Evolutionary conservation across 2,329 filamentous ascomycete genomes (phyloP), one percentile per base, ranked within the genome.

Genomic region (Venturia carpophila): DNA sequence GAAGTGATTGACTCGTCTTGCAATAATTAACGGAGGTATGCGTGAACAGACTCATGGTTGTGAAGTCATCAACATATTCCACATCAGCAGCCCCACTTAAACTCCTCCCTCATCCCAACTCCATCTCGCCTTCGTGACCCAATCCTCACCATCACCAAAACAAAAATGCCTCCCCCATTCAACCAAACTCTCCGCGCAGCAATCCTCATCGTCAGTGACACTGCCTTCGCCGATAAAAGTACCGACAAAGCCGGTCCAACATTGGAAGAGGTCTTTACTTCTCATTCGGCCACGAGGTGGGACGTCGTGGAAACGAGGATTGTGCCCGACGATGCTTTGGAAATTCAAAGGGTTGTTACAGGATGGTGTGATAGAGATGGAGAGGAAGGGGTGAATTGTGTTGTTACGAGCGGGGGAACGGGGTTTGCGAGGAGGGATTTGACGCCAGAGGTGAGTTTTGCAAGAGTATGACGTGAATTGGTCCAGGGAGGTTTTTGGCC

Each of bases 361-460:
- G 73, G 79, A 13, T 97, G 91, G 90, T 81, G 89, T 0, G 92
- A 96, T 75, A 71, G 72, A n/a, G 77, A 81, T 13, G 75, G 82
- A 5, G 81, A 82, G 60, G 75, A 73, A 4, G 68, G 80, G 4
- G 75, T 87, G 62, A 93, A 96, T 75, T 77, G 97, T 66, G 84
- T 99, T 67, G 76, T 97, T 60, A 93, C 92, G 0, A 96, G 91
- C 7, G 94, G 94, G 27, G 94, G 94, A 1, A 99, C 94, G 1
- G 94, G 94, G 0, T 99, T 99, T 75, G 89, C 94, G 9, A 80
- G 86, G 13, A 84, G 88, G 65, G 94, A 99, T 78, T 81, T 84
- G 52, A 99, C 94, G 0, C 94, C 94, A 2, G 94, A 97, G 83
- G 91, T 92, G 62, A 84, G 97, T n/a, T 78, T 82, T 17, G 84